phyloP scores from a whole-genome alignment of 2,329 filamentous ascomycete genomes.

The Apiospora arundinis region DNA sequence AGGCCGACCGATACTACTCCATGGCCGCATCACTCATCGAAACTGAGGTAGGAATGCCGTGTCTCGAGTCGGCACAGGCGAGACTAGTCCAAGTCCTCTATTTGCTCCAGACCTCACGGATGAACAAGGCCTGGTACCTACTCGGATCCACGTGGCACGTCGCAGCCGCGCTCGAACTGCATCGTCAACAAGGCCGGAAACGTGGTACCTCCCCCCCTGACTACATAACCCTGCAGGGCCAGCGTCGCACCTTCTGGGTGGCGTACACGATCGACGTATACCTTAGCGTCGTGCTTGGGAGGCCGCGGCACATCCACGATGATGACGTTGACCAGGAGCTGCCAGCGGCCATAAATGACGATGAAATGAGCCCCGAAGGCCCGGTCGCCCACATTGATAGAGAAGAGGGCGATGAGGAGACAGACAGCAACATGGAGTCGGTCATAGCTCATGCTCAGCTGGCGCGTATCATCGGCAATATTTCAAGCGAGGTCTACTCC shows the following conservation, averaged over 20 bases:
- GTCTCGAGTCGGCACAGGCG: conserved; percentile 63
- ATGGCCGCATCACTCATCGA: conserved; percentile 48
- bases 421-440: conserved; percentile 57
- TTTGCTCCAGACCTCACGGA: conserved; percentile 62
- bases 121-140: conserved; percentile 66
- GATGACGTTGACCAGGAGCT: conserved; percentile 68
- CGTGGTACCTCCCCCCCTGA: conserved; percentile 31
- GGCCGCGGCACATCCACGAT: conserved; percentile 66
- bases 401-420: conserved; percentile 3
- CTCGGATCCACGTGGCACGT: conserved; percentile 64
- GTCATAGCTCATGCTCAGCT: conserved; percentile 49
- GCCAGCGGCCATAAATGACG: conserved; percentile 62
- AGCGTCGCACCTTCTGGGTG: conserved; percentile 66
- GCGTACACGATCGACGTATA: conserved; percentile 69
- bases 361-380: conserved; percentile 55
- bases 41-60: conserved; percentile 58
- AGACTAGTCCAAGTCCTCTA: conserved; percentile 64
- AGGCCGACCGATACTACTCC: conserved; percentile 28
- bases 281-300: conserved; percentile 66
- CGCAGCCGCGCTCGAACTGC: conserved; percentile 51
- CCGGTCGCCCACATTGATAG: conserved; percentile 19
- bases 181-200: conserved; percentile 36
- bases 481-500: conserved; percentile 49
- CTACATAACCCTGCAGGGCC: conserved; percentile 47
- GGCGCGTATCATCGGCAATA: conserved; percentile 44